phyloP scores from a whole-genome alignment of 73 alveolate species.

The Tetrahymena elliotti region DNA sequence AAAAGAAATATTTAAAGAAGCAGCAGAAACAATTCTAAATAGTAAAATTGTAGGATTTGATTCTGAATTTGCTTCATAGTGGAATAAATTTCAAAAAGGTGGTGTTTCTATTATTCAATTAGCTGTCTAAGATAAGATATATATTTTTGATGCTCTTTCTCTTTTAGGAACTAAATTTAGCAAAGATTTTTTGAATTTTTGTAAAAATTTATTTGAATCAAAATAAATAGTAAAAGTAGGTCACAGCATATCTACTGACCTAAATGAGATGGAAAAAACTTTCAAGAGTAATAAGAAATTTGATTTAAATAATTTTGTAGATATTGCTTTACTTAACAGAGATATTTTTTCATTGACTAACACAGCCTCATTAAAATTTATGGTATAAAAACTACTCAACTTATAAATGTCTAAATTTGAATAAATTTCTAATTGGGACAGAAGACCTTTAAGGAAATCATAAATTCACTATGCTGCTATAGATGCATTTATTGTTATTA shows the following conservation, averaged over 20 bases:
- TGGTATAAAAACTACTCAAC: not conserved
- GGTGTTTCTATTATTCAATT: not conserved
- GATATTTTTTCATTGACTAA: not conserved
- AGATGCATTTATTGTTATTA: slow-evolving; percentile 67
- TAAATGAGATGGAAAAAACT: not conserved
- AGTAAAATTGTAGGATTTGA: not conserved
- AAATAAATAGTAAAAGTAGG: not conserved
- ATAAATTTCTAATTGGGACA: slow-evolving; percentile 82
- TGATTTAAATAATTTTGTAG: not conserved
- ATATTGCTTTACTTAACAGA: not conserved
- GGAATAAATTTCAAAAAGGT: not conserved
- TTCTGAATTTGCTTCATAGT: not conserved
- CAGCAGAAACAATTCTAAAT: not conserved
- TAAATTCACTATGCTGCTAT: slow-evolving; percentile 88
- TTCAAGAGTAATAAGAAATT: not conserved
- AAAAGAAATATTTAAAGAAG: not conserved
- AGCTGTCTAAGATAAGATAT: not conserved
- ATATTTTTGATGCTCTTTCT: not conserved
- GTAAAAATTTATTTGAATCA: not conserved
- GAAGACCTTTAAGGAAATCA: slow-evolving; percentile 73
- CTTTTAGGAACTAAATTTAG: not conserved
- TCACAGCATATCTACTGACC: not conserved
- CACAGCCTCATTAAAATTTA: not conserved
- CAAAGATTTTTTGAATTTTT: not conserved
- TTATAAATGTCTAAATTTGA: slow-evolving; percentile 64